Percentiles rank a stretch among this genome's conserved stretches.
These are phyloP conservation scores for Thymus mandschuricus DNA, from an alignment of 257 asterid species.

Conservation along the genomic window DNA sequence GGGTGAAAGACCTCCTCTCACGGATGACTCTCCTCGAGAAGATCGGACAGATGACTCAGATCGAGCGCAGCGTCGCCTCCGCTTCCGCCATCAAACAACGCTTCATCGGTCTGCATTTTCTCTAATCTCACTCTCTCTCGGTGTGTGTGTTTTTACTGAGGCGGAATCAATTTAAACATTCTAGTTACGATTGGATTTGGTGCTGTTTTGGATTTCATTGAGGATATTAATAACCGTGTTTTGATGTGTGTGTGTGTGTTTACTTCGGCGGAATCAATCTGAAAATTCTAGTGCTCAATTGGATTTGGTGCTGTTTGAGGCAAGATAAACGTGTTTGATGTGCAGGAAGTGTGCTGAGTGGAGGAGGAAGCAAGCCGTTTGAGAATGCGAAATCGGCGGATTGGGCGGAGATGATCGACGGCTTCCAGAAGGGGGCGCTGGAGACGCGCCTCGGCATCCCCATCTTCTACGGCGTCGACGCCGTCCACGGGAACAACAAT, in stretches of 20 bases:
- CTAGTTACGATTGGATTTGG: too few species aligned
- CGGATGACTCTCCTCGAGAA: constrained; percentile 88
- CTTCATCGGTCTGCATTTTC: constrained; percentile 44
- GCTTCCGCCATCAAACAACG: constrained; percentile 58
- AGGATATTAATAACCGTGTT: too few species aligned
- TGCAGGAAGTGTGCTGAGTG: constrained; percentile 86
- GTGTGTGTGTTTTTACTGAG: too few species aligned
- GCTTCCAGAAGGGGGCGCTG: constrained; percentile 71
- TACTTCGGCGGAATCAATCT: not conserved
- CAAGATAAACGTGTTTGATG: not conserved
- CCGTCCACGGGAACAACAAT: constrained; percentile 93
- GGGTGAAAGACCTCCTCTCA: constrained; percentile 79
- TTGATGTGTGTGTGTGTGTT: too few species aligned
- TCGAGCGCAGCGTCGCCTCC: constrained; percentile 69
- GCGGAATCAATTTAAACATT: too few species aligned
- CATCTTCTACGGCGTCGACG: constrained; percentile 85
- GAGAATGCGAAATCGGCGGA: constrained; percentile 76
- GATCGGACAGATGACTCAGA: constrained; percentile 92
- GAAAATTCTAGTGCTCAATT: not conserved
- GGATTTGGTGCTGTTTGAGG: constrained; percentile 5
- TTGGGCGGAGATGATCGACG: constrained; percentile 89
- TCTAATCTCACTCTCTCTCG: not conserved
- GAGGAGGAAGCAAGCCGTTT: constrained; percentile 88
- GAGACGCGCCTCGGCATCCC: constrained; percentile 84
- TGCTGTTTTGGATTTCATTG: too few species aligned